Evolutionary conservation across 2,329 filamentous ascomycete species (phyloP).

Genomic region (Pyricularia sp.): DNA sequence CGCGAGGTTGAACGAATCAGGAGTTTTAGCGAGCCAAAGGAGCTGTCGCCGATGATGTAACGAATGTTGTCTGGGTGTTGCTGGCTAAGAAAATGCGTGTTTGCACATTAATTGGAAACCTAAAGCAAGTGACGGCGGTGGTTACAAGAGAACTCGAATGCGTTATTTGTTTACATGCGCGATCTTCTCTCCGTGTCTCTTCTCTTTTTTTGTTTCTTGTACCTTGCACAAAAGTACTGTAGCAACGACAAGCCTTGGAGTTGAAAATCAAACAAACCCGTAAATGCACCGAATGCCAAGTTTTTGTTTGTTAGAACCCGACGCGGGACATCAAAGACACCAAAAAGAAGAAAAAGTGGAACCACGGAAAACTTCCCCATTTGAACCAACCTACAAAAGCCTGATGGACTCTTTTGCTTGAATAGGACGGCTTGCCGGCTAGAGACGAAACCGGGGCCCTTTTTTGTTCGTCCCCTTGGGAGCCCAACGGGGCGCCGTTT

Average conservation of each 20-base stretch:
- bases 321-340: neutral
- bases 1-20: too few species aligned
- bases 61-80: too few species aligned
- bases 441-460: neutral
- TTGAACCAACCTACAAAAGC: neutral
- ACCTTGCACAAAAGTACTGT: too few species aligned
- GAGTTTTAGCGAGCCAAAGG: too few species aligned
- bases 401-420: neutral
- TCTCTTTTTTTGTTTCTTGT: too few species aligned
- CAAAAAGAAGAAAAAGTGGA: neutral
- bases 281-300: neutral
- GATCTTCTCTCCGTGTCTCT: too few species aligned
- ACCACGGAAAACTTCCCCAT: neutral
- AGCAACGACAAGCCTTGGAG: too few species aligned
- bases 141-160: neutral
- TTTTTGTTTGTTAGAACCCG: neutral
- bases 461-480: neutral
- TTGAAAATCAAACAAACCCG: neutral
- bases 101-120: neutral
- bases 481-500: neutral
- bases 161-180: neutral
- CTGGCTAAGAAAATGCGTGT: too few species aligned
- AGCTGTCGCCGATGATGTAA: too few species aligned
- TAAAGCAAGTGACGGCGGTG: neutral
- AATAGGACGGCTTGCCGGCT: neutral